Conservation (phyloP, 2,329 filamentous ascomycete genomes). For the Cordyceps javanica region DNA sequence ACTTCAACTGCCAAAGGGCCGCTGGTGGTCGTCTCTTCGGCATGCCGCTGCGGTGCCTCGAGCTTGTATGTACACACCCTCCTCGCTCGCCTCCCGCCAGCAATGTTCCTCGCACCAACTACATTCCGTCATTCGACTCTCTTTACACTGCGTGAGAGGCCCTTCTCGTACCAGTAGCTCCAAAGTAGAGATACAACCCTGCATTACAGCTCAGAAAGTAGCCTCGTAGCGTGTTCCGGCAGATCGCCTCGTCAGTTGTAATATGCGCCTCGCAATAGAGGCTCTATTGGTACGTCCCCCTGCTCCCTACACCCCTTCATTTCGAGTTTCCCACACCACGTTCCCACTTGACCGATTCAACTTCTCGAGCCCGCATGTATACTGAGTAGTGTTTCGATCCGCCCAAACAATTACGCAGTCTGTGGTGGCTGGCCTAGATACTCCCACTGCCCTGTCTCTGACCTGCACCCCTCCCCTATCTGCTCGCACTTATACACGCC, state of each 20-base stretch:
- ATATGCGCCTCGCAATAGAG: neutral
- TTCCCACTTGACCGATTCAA: constrained; percentile 7
- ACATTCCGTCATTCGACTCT: neutral
- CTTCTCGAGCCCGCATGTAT: neutral
- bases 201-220: neutral
- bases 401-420: constrained; percentile 1
- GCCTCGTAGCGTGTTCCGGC: neutral
- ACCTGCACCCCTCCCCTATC: neutral
- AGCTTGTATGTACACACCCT: neutral
- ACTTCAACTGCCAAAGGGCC: constrained; percentile 1
- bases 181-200: neutral
- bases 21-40: neutral
- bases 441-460: neutral
- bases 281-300: neutral
- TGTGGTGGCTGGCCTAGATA: neutral
- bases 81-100: neutral
- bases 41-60: neutral
- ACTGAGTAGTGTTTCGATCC: neutral
- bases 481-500: too few relatives aligned
- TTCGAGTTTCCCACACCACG: constrained; percentile 9
- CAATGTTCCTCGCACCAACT: neutral
- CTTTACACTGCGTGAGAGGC: neutral
- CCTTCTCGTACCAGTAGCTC: neutral
- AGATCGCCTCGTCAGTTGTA: neutral
- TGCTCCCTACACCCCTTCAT: constrained; percentile 3